phyloP scores from a whole-genome alignment of 2,329 filamentous ascomycete genomes.

The Thermothelomyces thermophilus region DNA sequence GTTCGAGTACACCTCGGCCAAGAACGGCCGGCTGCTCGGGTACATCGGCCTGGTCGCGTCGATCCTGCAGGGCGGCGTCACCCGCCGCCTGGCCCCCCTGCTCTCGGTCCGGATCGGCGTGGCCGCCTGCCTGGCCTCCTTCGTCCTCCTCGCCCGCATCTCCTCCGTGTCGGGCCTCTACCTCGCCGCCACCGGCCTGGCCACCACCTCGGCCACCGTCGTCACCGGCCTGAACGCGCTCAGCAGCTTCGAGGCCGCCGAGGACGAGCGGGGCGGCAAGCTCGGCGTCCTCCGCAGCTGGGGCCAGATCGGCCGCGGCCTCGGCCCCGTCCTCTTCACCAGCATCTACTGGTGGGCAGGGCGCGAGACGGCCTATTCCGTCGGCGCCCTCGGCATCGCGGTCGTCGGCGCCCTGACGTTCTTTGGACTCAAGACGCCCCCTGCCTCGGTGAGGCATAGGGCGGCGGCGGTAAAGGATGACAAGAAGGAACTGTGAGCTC shows the following conservation, averaged over 20 bases:
- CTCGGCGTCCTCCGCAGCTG: constrained; percentile 72
- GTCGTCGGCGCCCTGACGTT: constrained; percentile 67
- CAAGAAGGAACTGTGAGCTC: constrained; percentile 23
- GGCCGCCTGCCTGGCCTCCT: constrained; percentile 67
- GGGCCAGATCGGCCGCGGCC: constrained; percentile 81
- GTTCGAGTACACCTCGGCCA: constrained; percentile 70
- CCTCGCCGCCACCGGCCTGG: constrained; percentile 72
- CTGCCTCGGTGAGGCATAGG: constrained; percentile 27
- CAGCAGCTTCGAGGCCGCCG: constrained; percentile 79
- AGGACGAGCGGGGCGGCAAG: constrained; percentile 76
- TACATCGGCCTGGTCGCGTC: constrained; percentile 89
- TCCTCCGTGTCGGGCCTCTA: constrained; percentile 66
- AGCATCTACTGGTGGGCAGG: constrained; percentile 98
- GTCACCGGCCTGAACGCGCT: constrained; percentile 90
- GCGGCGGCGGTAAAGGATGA: not conserved
- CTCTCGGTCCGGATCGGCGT: constrained; percentile 74
- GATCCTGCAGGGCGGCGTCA: constrained; percentile 87
- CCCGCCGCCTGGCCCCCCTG: constrained; percentile 75
- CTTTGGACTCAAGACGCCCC: constrained; percentile 61
- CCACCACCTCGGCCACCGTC: constrained; percentile 87
- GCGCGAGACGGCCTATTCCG: constrained; percentile 72
- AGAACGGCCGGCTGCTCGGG: constrained; percentile 80
- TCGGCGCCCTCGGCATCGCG: constrained; percentile 75
- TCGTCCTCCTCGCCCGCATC: constrained; percentile 69
- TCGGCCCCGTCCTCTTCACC: constrained; percentile 87